Percentiles rank a stretch among this genome's conserved stretches.
phyloP scores from a whole-genome alignment of 2,329 filamentous ascomycete species.

The Juglanconis juglandina region DNA sequence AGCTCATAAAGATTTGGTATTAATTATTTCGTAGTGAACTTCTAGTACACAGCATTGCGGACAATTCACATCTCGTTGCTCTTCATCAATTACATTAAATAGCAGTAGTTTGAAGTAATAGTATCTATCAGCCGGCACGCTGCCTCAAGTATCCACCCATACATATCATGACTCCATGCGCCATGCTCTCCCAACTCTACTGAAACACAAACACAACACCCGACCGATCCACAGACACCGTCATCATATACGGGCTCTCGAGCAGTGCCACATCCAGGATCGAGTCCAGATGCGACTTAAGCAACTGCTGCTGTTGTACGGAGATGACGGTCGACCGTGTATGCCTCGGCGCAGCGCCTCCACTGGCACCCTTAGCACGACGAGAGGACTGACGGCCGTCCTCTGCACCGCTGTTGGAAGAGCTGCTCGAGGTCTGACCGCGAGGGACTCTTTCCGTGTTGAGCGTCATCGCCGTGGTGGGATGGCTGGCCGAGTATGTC shows the following conservation, averaged over 20 bases:
- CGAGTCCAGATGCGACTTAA: constrained; percentile 82
- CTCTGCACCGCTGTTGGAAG: constrained; percentile 28
- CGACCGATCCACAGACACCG: constrained; percentile 81
- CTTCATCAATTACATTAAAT: background rate
- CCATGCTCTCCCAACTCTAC: constrained; percentile 25
- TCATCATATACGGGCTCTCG: constrained; percentile 88
- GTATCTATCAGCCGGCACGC: background rate
- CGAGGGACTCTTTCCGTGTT: constrained; percentile 60
- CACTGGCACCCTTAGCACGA: constrained; percentile 2
- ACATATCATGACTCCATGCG: background rate
- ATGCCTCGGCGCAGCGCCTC: constrained; percentile 36
- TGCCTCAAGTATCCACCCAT: background rate
- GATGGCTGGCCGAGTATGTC: constrained; percentile 65
- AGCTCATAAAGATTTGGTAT: too few species aligned
- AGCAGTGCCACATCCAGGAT: constrained; percentile 86
- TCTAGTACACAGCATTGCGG: too few species aligned
- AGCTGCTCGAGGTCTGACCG: constrained; percentile 25
- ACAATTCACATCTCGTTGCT: too few species aligned
- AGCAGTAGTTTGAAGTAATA: background rate
- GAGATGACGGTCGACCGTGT: constrained; percentile 81
- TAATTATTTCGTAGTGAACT: too few species aligned
- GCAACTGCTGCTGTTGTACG: constrained; percentile 78
- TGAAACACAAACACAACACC: constrained; percentile 84
- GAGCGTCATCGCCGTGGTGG: constrained; percentile 59
- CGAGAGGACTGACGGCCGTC: constrained; percentile 4